Evolutionary conservation across 2,329 filamentous ascomycete species (phyloP), one percentile per base, ranked within the genome.

Genomic region (Trichoderma sp.): DNA sequence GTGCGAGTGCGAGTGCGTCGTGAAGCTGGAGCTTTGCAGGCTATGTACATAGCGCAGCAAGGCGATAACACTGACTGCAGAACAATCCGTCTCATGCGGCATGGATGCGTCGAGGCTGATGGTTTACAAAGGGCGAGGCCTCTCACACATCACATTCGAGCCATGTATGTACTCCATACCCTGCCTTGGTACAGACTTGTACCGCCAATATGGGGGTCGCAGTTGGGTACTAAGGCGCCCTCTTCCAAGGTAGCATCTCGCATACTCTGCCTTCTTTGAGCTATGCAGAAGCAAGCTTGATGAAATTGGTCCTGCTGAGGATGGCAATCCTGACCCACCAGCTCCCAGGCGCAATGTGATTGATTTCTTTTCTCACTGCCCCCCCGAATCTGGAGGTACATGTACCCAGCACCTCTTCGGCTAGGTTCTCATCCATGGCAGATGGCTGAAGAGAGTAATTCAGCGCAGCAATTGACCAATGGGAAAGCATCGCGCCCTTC

Each of bases 381-480:
- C 54, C 15, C 25, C 25, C 3, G n/a, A 12, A 39, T 22, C n/a
- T 37, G 48, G 48, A 39, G 48, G 45, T 37, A 50, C 22, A 37
- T 6, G 29, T 50, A 50, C 42, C 25, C 25, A 48, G 58, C 32
- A 22, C 45, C 17, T 35, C 25, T 17, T 35, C 25, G 50, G 27
- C 60, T 54, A 56, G 32, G 50, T 13, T 15, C 52, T n/a, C 5
- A 22, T 54, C 17, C 5, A 22, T 54, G 29, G 29, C 52, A 29
- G 17, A 50, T 48, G 37, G 64, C 64, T 48, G 9, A 66, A 66
- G 3, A 34, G 42, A 66, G 64, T 60, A 66, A 60, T 66, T 60
- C 39, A 34, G 17, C 3, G 56, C 19, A 1, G 27, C 54, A 54
- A 60, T 60, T 60, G 64, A 27, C 64, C 64, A 60, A 66, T 66